Base-by-base conservation (phyloP, 2,329 filamentous ascomycete species). In the Beauveria sp. region DNA sequence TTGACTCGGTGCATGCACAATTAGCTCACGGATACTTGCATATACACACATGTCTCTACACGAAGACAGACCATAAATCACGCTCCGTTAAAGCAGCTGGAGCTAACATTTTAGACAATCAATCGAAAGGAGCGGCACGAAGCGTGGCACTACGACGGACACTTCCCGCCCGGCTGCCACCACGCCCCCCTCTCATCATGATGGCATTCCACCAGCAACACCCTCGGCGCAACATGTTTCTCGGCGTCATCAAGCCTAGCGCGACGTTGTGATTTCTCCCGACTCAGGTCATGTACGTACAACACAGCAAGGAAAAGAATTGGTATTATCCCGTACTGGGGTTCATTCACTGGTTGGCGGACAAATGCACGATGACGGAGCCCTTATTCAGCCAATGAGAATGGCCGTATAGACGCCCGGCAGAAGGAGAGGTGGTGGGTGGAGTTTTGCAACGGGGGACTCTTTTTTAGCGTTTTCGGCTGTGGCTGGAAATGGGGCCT, bases 371-470 rank as follows among this genome's bases (percentile, higher is more conserved):
- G 8, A 44, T 41, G 43, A 50, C 5, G 43, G 55, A 41, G 44
- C 26, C 48, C 7, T 10, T 2, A 10, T 0, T 7, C 46, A 22
- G 20, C 67, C 67, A 67, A 67, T 67, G 59, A 68, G 48, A 53
- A 59, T 62, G 40, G 60, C 50, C 58, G 26, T 47, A 46, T 68
- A 68, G 64, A 66, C 67, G 67, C 67, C 65, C 59, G 44, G 52
- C 44, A 51, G 26, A 34, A 28, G 22, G 1, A 34, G 12, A n/a
- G 22, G 41, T 24, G 22, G 34, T 24, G 28, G 55, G 20, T 22
- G 22, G 30, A 50, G 14, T 16, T n/a, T 14, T 28, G 4, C 22
- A 12, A 12, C 2, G 44, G n/a, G 26, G 40, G 41, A 5, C 9
- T 43, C 20, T 46, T 16, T 24, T 22, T 46, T 46, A 37, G 34